Evolutionary conservation across 2,329 filamentous ascomycete genomes (phyloP).

Genomic region (Fusarium albosuccineum): DNA sequence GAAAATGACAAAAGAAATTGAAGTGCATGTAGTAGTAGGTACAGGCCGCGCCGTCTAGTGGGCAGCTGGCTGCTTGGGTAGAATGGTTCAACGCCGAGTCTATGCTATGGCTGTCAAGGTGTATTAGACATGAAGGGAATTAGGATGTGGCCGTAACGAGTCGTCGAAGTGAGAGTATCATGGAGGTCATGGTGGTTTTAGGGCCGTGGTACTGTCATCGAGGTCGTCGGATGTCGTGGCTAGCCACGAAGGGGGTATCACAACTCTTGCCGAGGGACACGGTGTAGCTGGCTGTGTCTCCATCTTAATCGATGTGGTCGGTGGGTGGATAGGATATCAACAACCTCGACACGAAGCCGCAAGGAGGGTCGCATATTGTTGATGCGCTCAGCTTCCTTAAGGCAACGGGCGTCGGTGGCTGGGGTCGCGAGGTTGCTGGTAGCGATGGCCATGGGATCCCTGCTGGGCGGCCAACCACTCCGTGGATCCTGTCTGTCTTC

Average conservation of each 20-base stretch:
- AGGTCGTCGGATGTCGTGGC: constrained; percentile 40
- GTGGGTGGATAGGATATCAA: constrained; percentile 5
- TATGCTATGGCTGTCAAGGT: constrained; percentile 50
- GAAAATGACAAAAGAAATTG: constrained; percentile 38
- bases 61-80: constrained; percentile 31
- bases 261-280: constrained; percentile 3
- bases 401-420: constrained; percentile 55
- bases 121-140: constrained; percentile 48
- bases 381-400: constrained; percentile 43
- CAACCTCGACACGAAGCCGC: constrained; percentile 13
- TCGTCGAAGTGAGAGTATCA: constrained; percentile 47
- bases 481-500: constrained; percentile 62
- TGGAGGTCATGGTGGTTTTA: constrained; percentile 29
- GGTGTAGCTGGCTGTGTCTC: constrained; percentile 8
- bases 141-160: constrained; percentile 37
- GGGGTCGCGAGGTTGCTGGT: constrained; percentile 62
- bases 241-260: constrained; percentile 30
- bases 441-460: constrained; percentile 55
- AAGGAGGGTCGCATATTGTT: constrained; percentile 29
- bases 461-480: constrained; percentile 66
- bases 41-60: constrained; percentile 41
- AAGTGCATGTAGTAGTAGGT: constrained; percentile 45
- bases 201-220: constrained; percentile 45
- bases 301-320: constrained; percentile 14
- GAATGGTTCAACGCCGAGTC: constrained; percentile 50